These are phyloP conservation scores for Racocetra persica DNA, from an alignment of 371 early-diverging fungal genomes.

Conservation along the genomic window DNA sequence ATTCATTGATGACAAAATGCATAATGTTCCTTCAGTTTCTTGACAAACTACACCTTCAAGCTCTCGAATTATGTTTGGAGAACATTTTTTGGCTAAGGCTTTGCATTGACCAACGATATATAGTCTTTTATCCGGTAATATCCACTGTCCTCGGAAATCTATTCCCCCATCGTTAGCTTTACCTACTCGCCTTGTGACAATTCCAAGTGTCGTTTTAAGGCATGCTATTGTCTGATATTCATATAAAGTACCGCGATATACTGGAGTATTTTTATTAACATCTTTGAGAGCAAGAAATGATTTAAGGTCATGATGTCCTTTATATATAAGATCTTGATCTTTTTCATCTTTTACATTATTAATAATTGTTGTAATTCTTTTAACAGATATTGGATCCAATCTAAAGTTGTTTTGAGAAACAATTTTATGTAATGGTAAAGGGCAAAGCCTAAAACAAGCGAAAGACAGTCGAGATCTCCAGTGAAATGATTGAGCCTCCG, in stretches of 20 bases:
- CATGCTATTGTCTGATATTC: constrained; percentile 39
- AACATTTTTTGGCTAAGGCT: background rate
- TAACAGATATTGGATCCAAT: too few relatives aligned
- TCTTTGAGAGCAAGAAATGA: constrained; percentile 25
- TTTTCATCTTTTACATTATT: too few relatives aligned
- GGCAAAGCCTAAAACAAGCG: too few relatives aligned
- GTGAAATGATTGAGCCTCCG: too few relatives aligned
- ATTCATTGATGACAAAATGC: constrained; percentile 23
- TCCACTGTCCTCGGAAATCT: constrained; percentile 41
- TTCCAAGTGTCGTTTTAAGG: constrained; percentile 26
- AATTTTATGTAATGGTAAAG: too few relatives aligned
- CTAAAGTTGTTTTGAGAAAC: too few relatives aligned
- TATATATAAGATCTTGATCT: too few relatives aligned
- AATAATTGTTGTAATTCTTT: too few relatives aligned
- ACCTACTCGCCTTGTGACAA: constrained; percentile 18
- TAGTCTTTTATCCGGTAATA: constrained; percentile 22
- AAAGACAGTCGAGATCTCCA: too few relatives aligned
- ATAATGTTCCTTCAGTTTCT: background rate
- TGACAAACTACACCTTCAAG: constrained; percentile 29
- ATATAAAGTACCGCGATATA: constrained; percentile 38
- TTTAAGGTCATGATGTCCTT: constrained; percentile 6
- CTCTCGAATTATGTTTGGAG: constrained; percentile 24
- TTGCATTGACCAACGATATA: constrained; percentile 40
- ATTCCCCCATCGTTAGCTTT: constrained; percentile 33
- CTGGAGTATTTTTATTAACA: background rate